phyloP scores from a whole-genome alignment of 192 early-diverging fungal genomes.

The Paraglomus brasilianum region DNA sequence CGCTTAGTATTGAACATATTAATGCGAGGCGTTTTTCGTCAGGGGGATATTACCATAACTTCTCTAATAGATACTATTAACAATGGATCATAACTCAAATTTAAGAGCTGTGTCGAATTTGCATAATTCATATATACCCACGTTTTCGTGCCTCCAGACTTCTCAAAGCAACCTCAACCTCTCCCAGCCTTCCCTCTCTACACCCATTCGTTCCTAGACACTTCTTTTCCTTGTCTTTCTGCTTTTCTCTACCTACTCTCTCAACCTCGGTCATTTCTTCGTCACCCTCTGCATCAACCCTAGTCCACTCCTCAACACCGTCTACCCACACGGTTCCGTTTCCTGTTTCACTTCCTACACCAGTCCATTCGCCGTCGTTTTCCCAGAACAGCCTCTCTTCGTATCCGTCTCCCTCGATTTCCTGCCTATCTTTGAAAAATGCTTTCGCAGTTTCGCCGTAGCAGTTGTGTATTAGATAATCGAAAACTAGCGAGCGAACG shows the following conservation, averaged over 20 bases:
- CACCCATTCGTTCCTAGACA: not conserved
- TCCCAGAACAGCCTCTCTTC: too few species aligned
- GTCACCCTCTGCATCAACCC: conserved; percentile 27
- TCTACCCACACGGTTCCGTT: not conserved
- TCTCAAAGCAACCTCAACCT: conserved; percentile 6
- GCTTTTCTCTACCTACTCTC: conserved; percentile 20
- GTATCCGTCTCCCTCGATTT: conserved; percentile 37
- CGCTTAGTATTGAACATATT: not conserved
- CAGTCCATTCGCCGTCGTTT: too few species aligned
- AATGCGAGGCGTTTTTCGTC: too few species aligned
- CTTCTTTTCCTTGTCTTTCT: conserved; percentile 2
- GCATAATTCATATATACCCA: conserved; percentile 28
- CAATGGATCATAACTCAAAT: too few species aligned
- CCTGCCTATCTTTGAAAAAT: conserved; percentile 50
- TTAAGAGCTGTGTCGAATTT: conserved; percentile 35
- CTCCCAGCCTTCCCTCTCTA: not conserved
- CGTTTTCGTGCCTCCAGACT: conserved; percentile 44
- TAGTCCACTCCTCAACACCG: conserved; percentile 21
- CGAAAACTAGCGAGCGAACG: conserved; percentile 55
- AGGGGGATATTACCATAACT: too few species aligned
- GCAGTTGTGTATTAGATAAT: conserved; percentile 68
- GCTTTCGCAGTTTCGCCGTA: conserved; percentile 63
- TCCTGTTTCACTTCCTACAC: too few species aligned
- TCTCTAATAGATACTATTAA: too few species aligned
- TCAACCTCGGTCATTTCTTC: conserved; percentile 25